phyloP scores from a whole-genome alignment of 140 eudicot species.

The Senecio squalidus region DNA sequence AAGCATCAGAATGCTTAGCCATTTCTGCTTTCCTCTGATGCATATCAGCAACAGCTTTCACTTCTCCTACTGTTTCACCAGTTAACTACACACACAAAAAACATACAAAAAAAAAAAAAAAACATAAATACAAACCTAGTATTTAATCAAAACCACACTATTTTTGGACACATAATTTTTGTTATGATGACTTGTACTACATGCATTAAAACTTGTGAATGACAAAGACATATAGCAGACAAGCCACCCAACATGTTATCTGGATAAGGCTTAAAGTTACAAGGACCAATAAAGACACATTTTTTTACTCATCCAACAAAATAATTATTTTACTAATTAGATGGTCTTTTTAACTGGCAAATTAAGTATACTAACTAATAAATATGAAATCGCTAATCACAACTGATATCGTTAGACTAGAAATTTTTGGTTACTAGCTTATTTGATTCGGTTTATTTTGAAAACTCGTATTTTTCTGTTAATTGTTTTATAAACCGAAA shows the following conservation, averaged over 20 bases:
- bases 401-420: no score
- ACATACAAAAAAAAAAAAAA: not conserved
- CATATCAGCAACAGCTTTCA: constrained; percentile 98
- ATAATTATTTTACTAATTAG: no score
- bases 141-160: not conserved
- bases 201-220: constrained; percentile 17
- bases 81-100: constrained; percentile 61
- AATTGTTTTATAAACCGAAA: no score
- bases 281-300: constrained; percentile 17
- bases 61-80: constrained; percentile 96
- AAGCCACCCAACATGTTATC: constrained; percentile 35
- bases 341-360: no score
- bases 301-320: constrained; percentile 5
- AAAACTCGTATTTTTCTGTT: no score
- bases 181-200: constrained; percentile 21
- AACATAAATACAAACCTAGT: not conserved
- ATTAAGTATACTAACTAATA: no score
- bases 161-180: constrained; percentile 8
- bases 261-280: constrained; percentile 35
- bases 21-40: constrained; percentile 99
- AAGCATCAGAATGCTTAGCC: constrained; percentile 97
- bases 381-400: no score
- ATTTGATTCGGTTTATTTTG: no score
- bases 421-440: no score
- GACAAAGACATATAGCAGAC: constrained; percentile 28